Percentiles rank a stretch among this genome's conserved stretches.
Conservation (phyloP, 1,139 yeast species). For the Geotrichum bryndzae region DNA sequence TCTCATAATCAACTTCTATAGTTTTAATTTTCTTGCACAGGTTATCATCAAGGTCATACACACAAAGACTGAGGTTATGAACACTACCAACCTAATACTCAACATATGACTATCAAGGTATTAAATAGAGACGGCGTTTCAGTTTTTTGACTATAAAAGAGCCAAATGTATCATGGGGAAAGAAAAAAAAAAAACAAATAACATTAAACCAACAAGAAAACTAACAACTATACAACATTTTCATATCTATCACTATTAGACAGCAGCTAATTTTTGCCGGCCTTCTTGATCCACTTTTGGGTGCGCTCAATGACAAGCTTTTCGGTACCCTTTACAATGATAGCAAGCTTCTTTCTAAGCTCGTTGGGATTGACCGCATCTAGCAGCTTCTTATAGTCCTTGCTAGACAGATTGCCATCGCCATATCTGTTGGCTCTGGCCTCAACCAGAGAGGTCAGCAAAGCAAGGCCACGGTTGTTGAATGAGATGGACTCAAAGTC, state of each 20-base stretch:
- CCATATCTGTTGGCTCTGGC: slow-evolving; percentile 26
- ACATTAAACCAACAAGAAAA: not conserved
- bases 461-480: slow-evolving; percentile 11
- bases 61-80: not conserved
- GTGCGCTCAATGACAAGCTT: slow-evolving; percentile 32
- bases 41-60: not conserved
- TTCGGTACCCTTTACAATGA: slow-evolving; percentile 33
- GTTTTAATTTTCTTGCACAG: not conserved
- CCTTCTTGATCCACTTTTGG: slow-evolving; percentile 12
- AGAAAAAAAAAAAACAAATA: not conserved
- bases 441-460: slow-evolving; percentile 22
- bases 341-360: slow-evolving; percentile 23
- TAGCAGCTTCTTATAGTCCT: slow-evolving; percentile 28
- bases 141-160: not conserved
- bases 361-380: slow-evolving; percentile 12
- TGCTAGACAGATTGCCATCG: slow-evolving; percentile 30
- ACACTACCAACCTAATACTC: not conserved
- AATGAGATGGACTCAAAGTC: slow-evolving; percentile 15
- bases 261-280: slow-evolving; percentile 2
- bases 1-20: too few relatives aligned
- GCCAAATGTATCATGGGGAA: not conserved
- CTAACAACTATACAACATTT: not conserved
- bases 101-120: not conserved
- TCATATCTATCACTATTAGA: not conserved
- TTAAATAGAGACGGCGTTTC: not conserved